A percentile compares a stretch with the other conserved stretches of the same genome.
phyloP scores from a whole-genome alignment of 139 green algal species.

The Cymbomonas tetramitiformis region DNA sequence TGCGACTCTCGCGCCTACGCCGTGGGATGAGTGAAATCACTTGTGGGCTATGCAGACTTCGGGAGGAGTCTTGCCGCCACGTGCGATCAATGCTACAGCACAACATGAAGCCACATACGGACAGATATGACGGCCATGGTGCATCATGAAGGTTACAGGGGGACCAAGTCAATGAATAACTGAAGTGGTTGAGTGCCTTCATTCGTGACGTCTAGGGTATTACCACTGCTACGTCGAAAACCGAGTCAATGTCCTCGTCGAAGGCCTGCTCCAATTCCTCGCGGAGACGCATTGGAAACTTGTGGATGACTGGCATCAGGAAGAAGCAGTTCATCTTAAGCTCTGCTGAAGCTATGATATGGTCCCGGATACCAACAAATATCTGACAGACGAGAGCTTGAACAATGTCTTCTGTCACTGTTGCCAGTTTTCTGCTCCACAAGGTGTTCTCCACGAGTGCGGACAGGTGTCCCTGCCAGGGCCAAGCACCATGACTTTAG shows the following conservation, averaged over 20 bases:
- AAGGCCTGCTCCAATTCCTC: conserved; percentile 71
- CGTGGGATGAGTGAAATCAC: too few species aligned
- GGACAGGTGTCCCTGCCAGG: too few species aligned
- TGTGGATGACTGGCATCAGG: conserved; percentile 85
- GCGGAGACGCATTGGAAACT: conserved; percentile 61
- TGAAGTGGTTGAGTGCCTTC: conserved; percentile 24
- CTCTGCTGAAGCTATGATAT: conserved; percentile 67
- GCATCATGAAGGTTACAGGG: background rate
- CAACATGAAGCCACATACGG: too few species aligned
- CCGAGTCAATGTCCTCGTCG: conserved; percentile 61
- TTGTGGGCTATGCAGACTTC: too few species aligned
- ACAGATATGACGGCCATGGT: too few species aligned
- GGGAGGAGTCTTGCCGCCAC: too few species aligned
- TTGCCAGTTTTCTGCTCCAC: conserved; percentile 63
- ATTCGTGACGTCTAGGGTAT: conserved; percentile 45
- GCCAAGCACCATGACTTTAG: too few species aligned
- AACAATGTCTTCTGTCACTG: conserved; percentile 71
- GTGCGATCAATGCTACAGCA: too few species aligned
- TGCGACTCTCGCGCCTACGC: too few species aligned
- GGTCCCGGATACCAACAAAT: conserved; percentile 75
- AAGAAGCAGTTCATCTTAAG: conserved; percentile 98
- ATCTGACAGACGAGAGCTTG: conserved; percentile 72
- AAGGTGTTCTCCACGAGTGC: conserved; percentile 71
- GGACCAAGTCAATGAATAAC: conserved; percentile 3
- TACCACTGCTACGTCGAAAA: conserved; percentile 72